A percentile compares a stretch with the other conserved stretches of the same genome.
Evolutionary conservation across 164 flowering plant species (phyloP).

Genomic region (Nelumbo lutea): DNA sequence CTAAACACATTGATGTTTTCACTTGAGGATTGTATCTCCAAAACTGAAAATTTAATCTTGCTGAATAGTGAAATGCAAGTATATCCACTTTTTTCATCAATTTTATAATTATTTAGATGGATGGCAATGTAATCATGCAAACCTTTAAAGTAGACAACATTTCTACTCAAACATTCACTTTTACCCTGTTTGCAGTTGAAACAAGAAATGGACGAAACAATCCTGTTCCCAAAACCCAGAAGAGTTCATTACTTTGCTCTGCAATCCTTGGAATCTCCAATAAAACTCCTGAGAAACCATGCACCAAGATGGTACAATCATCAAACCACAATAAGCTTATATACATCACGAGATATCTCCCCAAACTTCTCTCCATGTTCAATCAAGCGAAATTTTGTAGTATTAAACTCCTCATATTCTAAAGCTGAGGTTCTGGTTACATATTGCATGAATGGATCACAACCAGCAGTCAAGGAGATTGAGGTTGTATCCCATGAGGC

Average conservation of each 20-base stretch:
- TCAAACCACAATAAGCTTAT: slow-evolving; percentile 32
- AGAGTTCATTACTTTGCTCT: slow-evolving; percentile 71
- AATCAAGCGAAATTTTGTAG: slow-evolving; percentile 87
- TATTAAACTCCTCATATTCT: slow-evolving; percentile 84
- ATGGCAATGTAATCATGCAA: neutral
- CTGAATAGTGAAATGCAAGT: neutral
- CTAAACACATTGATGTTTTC: neutral
- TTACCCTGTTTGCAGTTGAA: no score
- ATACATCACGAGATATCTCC: slow-evolving; percentile 87
- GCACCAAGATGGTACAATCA: slow-evolving; percentile 97
- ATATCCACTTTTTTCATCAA: neutral
- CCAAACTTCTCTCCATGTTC: slow-evolving; percentile 98
- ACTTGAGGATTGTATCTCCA: neutral
- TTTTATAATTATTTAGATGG: neutral
- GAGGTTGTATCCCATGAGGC: slow-evolving; percentile 77
- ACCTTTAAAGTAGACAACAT: no score
- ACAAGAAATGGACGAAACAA: slow-evolving; percentile 10
- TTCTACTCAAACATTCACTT: no score
- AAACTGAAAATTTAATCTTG: neutral
- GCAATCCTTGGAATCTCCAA: slow-evolving; percentile 80
- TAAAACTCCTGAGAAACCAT: slow-evolving; percentile 96
- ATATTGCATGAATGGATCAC: slow-evolving; percentile 93
- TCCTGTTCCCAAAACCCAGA: slow-evolving; percentile 96
- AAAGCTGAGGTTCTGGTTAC: slow-evolving; percentile 94
- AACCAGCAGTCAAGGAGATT: slow-evolving; percentile 91